A percentile compares a stretch with the other conserved stretches of the same genome.
phyloP scores from a whole-genome alignment of 164 flowering plant genomes.

The Dillenia suffruticosa region DNA sequence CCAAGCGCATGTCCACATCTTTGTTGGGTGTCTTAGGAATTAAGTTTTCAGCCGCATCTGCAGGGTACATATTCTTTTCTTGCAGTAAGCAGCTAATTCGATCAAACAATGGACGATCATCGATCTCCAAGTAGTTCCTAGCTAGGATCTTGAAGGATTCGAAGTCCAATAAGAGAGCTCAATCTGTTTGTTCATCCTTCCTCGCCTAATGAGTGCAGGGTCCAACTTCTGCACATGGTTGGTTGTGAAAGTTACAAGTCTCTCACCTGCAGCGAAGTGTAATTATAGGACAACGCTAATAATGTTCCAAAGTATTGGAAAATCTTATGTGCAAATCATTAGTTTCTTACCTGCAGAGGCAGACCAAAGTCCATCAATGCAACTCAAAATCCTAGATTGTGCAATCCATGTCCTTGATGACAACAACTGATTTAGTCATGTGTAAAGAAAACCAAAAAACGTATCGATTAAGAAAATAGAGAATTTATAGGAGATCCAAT shows the following conservation, averaged over 20 bases:
- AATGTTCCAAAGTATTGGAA: no score
- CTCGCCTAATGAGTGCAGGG: slow-evolving; percentile 52
- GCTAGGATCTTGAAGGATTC: slow-evolving; percentile 56
- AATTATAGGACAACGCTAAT: no score
- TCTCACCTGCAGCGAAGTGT: slow-evolving; percentile 33
- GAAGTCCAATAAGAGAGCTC: slow-evolving; percentile 42
- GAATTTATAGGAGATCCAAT: no score
- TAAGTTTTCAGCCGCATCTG: slow-evolving; percentile 33
- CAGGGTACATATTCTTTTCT: slow-evolving; percentile 40
- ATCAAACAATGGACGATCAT: slow-evolving; percentile 27
- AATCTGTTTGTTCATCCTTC: slow-evolving; percentile 66
- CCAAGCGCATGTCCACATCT: slow-evolving; percentile 22
- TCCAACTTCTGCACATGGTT: slow-evolving; percentile 53
- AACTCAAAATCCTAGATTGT: slow-evolving; percentile 52
- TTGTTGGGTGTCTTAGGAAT: slow-evolving; percentile 2
- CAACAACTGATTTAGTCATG: slow-evolving; percentile 17
- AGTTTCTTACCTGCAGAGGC: slow-evolving; percentile 3
- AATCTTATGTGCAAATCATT: no score
- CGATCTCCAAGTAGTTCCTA: slow-evolving; percentile 39
- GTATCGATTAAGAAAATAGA: no score
- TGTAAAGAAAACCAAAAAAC: no score
- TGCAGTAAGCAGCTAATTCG: slow-evolving; percentile 16
- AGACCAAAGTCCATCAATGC: slow-evolving; percentile 64
- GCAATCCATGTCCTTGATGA: slow-evolving; percentile 50
- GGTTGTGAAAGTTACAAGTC: slow-evolving; percentile 49